phyloP scores from a whole-genome alignment of 139 green algal species.

The Micromonas commoda region DNA sequence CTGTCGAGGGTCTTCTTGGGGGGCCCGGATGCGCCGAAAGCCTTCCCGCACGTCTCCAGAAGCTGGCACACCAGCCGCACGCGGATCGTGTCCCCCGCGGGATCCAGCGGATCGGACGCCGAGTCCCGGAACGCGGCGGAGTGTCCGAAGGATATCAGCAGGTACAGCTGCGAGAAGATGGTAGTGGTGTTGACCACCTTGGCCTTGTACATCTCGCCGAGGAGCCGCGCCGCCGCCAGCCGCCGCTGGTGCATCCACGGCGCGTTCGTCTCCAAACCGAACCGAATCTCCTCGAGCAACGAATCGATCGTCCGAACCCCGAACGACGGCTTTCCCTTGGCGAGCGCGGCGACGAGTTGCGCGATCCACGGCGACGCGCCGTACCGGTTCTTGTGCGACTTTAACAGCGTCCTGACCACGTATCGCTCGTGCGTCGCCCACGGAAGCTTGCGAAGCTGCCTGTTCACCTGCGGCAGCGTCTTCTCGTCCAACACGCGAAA shows the following conservation, averaged over 20 bases:
- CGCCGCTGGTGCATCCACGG: slow-evolving; percentile 64
- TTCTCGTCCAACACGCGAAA: slow-evolving; percentile 55
- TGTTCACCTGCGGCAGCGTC: slow-evolving; percentile 60
- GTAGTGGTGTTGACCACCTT: slow-evolving; percentile 37
- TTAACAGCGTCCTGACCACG: slow-evolving; percentile 76
- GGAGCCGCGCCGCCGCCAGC: slow-evolving; percentile 66
- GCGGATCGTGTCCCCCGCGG: slow-evolving; percentile 54
- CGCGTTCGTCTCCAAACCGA: slow-evolving; percentile 55
- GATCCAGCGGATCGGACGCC: slow-evolving; percentile 45
- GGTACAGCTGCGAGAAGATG: slow-evolving; percentile 82
- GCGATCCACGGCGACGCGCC: slow-evolving; percentile 68
- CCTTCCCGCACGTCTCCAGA: slow-evolving; percentile 75
- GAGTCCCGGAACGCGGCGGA: slow-evolving; percentile 26
- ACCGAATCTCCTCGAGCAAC: slow-evolving; percentile 77
- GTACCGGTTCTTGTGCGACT: slow-evolving; percentile 43
- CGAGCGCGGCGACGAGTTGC: slow-evolving; percentile 65
- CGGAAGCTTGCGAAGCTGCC: slow-evolving; percentile 75
- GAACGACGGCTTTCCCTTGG: slow-evolving; percentile 70
- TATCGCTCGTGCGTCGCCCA: slow-evolving; percentile 68
- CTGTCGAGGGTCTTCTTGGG: slow-evolving; percentile 63
- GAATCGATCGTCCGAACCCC: slow-evolving; percentile 67
- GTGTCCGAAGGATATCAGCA: slow-evolving; percentile 71
- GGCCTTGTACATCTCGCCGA: slow-evolving; percentile 93
- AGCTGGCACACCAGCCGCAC: slow-evolving; percentile 65
- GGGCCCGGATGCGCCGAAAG: slow-evolving; percentile 67